Evolutionary conservation across 2,329 filamentous ascomycete genomes (phyloP).

Genomic region (Ceratocystis variospora): DNA sequence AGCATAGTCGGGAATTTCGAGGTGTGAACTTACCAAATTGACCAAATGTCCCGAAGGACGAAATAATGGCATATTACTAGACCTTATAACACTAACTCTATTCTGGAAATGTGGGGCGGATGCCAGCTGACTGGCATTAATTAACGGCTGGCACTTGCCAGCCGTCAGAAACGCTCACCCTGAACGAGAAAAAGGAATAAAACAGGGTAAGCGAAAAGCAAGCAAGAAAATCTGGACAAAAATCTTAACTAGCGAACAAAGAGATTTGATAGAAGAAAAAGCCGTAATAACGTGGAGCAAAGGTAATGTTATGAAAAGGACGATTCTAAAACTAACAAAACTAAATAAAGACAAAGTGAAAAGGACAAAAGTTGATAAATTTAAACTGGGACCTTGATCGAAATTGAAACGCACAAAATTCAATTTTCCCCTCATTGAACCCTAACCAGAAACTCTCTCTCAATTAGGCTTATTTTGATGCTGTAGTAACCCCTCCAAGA

Average conservation of each 20-base stretch:
- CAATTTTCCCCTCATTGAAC: conserved; percentile 1
- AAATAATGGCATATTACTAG: not conserved
- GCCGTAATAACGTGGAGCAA: not conserved
- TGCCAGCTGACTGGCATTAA: not conserved
- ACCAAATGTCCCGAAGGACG: conserved; percentile 21
- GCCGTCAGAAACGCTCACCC: not conserved
- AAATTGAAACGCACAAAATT: not conserved
- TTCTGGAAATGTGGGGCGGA: not conserved
- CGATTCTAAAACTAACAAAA: not conserved
- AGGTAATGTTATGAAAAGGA: not conserved
- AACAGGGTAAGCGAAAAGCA: not conserved
- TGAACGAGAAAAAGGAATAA: not conserved
- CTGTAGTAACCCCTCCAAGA: not conserved
- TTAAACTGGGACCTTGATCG: too few species aligned
- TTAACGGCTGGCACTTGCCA: not conserved
- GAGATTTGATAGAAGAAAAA: not conserved
- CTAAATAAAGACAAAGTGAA: not conserved
- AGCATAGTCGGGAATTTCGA: not conserved
- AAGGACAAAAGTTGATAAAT: not conserved
- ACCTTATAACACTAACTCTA: conserved; percentile 12
- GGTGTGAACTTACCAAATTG: conserved; percentile 19
- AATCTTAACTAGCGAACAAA: not conserved
- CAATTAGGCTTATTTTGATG: not conserved
- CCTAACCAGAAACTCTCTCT: not conserved
- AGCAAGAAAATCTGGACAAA: not conserved